Base-by-base conservation (phyloP, 2,329 filamentous ascomycete genomes). In the Tolypocladium sp. region DNA sequence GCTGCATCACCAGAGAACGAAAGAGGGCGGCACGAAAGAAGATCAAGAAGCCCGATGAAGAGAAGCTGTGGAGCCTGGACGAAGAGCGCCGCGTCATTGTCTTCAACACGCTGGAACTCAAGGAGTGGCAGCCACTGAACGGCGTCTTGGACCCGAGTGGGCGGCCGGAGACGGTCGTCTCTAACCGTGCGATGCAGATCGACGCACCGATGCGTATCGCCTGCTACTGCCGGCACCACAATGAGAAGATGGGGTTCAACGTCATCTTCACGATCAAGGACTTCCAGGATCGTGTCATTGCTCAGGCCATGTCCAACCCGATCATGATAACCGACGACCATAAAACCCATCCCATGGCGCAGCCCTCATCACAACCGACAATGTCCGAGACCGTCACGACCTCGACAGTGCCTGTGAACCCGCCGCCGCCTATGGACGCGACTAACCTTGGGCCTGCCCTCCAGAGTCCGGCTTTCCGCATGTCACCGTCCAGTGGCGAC, bases 271-370 rank as follows among this genome's bases (percentile, higher is more conserved):
- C 93, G 1, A 81, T 99, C 68, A 96, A 92, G 70, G 91, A 97
- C 73, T 84, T 84, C 68, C 77, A 85, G 63, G 89, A 87, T 66
- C 85, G 86, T 52, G 77, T 96, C 38, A 77, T 97, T 51, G 90
- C 91, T 8, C 93, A 99, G 74, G 85, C 87, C 57, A 88, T 96
- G 64, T 91, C 91, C 25, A 86, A 88, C 58, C 90, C 91, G 0
- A 96, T 97, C 64, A 93, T 97, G 83, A 97, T 97, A 63, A 97
- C 94, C 1, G 93, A 99, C 70, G 93, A 99, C 69, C 93, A 97
- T 77, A 97, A 97, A 77, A 96, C 91, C 9, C 89, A 91, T 66
- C 68, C 70, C 5, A 69, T 70, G 60, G 64, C 70, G 7, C 67
- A 71, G 40, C 55, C 66, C 7, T 60, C 64, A 8, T 60, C 67